Base-by-base conservation (phyloP, 768 basidiomycete genomes). In the Phaeotremella skinneri region DNA sequence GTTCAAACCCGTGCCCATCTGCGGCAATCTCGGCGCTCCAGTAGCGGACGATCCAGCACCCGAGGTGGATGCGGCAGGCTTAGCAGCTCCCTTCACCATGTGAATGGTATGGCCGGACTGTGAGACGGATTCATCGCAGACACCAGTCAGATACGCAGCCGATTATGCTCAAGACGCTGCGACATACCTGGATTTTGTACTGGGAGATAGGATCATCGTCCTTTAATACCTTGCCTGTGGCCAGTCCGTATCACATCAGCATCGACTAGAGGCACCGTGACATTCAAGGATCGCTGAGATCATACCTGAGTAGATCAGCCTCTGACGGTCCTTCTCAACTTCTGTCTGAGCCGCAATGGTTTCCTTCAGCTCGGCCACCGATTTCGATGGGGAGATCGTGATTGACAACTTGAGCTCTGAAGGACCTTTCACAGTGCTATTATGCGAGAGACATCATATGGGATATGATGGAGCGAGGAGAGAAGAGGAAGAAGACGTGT, bases 381-480 rank as follows among this genome's bases (percentile, higher is more conserved):
- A 88, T 81, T 93, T 91, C 76, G 87, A 85, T 2, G 85, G 82
- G 49, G 82, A 78, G 72, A 97, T 91, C 30, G 84, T 81, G 59
- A 98, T 87, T 73, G 90, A 85, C 31, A 98, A 83, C 81, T 96
- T 97, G 79, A 94, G 82, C 79, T 97, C 93, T 72, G 84, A 89
- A 0, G 92, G 91, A 5, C 92, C 76, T 62, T 79, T 78, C 63
- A 80, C 68, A 52, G 73, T 79, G 57, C 79, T 77, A 32, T 58
- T 41, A 7, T 49, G 25, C 32, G 37, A 43, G 3, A 56, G 55
- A 37, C 25, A 39, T n/a, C 17, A 39, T 31, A 30, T 32, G 11
- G 31, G 43, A 21, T 26, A 20, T 5, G 50, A 49, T 32, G 31
- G 41, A 26, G 21, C 4, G 23, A 21, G 32, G 27, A 23, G 27